These are phyloP conservation scores for Penicillium sp. DNA, from an alignment of 2,329 filamentous ascomycete genomes.

Conservation along the genomic window DNA sequence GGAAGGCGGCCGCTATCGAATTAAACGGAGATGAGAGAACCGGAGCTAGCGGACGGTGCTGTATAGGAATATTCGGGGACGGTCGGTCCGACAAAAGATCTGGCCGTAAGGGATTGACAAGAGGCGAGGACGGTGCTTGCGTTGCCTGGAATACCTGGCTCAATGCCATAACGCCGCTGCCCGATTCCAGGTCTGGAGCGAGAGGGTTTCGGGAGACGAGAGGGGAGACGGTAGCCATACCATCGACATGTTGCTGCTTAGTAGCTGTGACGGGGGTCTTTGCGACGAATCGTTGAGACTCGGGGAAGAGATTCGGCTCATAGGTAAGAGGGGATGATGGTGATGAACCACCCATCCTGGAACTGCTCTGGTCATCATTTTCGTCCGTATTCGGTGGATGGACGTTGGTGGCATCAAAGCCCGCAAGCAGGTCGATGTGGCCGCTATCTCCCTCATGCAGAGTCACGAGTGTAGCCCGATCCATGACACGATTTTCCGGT, in stretches of 20 bases:
- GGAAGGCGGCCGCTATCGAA: constrained; percentile 37
- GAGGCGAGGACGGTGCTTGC: constrained; percentile 53
- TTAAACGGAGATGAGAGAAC: constrained; percentile 46
- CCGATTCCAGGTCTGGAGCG: constrained; percentile 39
- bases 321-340: constrained; percentile 46
- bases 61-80: constrained; percentile 54
- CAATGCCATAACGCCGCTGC: constrained; percentile 48
- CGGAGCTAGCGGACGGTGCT: constrained; percentile 40
- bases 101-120: constrained; percentile 40
- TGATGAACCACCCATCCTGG: constrained; percentile 42
- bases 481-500: constrained; percentile 30
- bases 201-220: constrained; percentile 50
- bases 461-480: constrained; percentile 44
- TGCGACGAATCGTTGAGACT: constrained; percentile 52
- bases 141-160: constrained; percentile 56
- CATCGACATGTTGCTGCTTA: constrained; percentile 38
- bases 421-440: constrained; percentile 49
- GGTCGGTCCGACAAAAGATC: constrained; percentile 53
- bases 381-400: constrained; percentile 54
- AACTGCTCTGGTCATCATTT: constrained; percentile 43
- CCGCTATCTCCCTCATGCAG: constrained; percentile 49
- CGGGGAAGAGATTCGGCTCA: constrained; percentile 49
- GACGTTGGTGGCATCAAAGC: constrained; percentile 37
- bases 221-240: constrained; percentile 42
- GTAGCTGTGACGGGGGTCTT: constrained; percentile 47